phyloP scores from a whole-genome alignment of 441 rosid species.

The Aquilaria agallochum region DNA sequence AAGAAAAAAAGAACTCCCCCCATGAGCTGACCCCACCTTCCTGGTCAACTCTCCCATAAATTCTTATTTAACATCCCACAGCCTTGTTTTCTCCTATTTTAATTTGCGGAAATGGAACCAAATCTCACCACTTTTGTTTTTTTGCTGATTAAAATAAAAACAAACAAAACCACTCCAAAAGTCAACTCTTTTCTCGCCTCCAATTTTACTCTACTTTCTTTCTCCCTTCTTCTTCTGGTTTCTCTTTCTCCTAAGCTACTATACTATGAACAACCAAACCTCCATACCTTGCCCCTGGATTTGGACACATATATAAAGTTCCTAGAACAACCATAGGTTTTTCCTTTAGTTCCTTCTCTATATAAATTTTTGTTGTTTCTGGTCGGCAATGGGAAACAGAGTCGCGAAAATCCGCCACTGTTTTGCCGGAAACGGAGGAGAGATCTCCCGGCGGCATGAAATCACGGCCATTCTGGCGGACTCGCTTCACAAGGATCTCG shows the following conservation, averaged over 20 bases:
- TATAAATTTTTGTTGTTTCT: neutral
- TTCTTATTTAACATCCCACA: conserved; percentile 3
- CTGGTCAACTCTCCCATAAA: conserved; percentile 31
- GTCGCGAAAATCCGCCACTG: conserved; percentile 28
- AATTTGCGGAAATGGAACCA: neutral
- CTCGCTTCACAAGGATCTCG: conserved; percentile 30
- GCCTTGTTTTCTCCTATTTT: conserved; percentile 5
- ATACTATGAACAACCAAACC: too few species aligned
- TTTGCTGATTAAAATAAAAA: neutral
- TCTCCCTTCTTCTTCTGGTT: neutral
- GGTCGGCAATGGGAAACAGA: conserved; percentile 11
- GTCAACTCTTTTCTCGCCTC: conserved; percentile 26
- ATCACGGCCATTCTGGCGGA: conserved; percentile 18
- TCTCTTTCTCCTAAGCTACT: too few species aligned
- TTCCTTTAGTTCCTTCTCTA: too few species aligned
- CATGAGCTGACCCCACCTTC: neutral
- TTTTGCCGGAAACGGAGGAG: conserved; percentile 35
- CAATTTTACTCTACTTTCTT: neutral
- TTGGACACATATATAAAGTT: too few species aligned
- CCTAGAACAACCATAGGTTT: too few species aligned
- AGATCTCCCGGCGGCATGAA: conserved; percentile 30
- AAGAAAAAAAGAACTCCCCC: neutral
- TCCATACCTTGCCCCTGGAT: neutral
- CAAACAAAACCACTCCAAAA: conserved; percentile 12
- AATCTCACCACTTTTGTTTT: neutral